Evolutionary conservation across 371 early-diverging fungal species (phyloP).

Genomic region (Umbelopsis sp.): DNA sequence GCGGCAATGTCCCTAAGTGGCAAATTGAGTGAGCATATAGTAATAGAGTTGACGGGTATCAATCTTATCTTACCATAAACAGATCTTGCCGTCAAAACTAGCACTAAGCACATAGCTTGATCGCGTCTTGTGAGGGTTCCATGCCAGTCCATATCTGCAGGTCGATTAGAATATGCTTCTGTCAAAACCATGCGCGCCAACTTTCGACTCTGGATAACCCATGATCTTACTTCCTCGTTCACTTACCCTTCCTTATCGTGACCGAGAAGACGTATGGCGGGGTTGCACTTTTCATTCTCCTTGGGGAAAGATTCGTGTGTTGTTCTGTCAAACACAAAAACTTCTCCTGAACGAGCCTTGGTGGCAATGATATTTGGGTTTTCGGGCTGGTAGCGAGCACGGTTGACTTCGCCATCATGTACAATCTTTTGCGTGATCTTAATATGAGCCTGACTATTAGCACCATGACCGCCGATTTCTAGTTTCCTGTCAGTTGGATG

Average conservation of each 20-base stretch:
- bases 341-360: slow-evolving; percentile 92
- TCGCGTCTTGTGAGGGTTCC: slow-evolving; percentile 65
- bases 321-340: slow-evolving; percentile 98
- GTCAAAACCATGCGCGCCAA: not conserved
- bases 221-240: not conserved
- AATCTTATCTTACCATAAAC: slow-evolving; percentile 64
- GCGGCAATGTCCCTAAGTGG: slow-evolving; percentile 46
- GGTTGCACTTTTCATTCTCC: slow-evolving; percentile 75
- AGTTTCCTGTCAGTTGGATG: not conserved
- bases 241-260: slow-evolving; percentile 94
- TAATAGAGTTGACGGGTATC: not conserved
- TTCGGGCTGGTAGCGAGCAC: slow-evolving; percentile 95
- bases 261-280: slow-evolving; percentile 88
- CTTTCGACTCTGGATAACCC: too few species aligned
- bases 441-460: slow-evolving; percentile 79
- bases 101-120: slow-evolving; percentile 82
- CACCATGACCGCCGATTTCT: slow-evolving; percentile 84
- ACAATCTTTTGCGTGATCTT: slow-evolving; percentile 89
- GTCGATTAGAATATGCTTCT: not conserved
- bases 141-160: slow-evolving; percentile 73
- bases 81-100: slow-evolving; percentile 85
- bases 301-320: slow-evolving; percentile 83
- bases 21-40: not conserved
- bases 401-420: slow-evolving; percentile 97
- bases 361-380: slow-evolving; percentile 98